Conservation (phyloP, 495 filamentous ascomycete genomes). For the Aspergillus steynii region DNA sequence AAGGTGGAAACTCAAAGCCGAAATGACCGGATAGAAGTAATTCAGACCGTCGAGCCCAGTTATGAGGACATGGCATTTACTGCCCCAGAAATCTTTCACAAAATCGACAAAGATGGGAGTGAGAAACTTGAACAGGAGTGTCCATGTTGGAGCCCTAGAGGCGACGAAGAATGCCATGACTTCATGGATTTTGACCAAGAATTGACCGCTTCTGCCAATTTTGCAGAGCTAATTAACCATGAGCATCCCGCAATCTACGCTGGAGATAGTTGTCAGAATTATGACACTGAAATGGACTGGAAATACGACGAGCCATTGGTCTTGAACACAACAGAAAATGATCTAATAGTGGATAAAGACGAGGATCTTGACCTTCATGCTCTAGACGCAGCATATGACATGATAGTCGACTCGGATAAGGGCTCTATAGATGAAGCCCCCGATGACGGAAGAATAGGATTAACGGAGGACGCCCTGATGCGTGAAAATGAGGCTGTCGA, state of each 20-base stretch:
- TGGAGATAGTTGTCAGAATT: background rate
- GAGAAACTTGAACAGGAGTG: background rate
- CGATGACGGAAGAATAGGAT: background rate
- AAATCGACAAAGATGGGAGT: background rate
- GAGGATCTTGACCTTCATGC: slow-evolving; percentile 15
- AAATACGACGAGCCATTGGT: background rate
- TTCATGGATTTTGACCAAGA: background rate
- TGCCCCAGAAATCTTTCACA: background rate
- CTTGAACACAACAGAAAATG: background rate
- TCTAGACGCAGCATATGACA: slow-evolving; percentile 20
- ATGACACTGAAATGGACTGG: background rate
- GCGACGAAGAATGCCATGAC: background rate
- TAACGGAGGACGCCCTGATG: background rate
- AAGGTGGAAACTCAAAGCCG: background rate
- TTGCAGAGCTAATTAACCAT: background rate
- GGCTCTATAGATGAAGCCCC: background rate
- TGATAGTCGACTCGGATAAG: slow-evolving; percentile 15
- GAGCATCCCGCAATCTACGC: background rate
- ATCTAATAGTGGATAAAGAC: background rate
- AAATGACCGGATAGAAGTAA: background rate
- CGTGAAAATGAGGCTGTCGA: background rate
- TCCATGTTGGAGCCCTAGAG: background rate
- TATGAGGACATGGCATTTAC: background rate
- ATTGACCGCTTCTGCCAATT: background rate
- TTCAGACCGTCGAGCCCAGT: background rate